Evolutionary conservation across 441 rosid species (phyloP).

Genomic region (Hura crepitans): DNA sequence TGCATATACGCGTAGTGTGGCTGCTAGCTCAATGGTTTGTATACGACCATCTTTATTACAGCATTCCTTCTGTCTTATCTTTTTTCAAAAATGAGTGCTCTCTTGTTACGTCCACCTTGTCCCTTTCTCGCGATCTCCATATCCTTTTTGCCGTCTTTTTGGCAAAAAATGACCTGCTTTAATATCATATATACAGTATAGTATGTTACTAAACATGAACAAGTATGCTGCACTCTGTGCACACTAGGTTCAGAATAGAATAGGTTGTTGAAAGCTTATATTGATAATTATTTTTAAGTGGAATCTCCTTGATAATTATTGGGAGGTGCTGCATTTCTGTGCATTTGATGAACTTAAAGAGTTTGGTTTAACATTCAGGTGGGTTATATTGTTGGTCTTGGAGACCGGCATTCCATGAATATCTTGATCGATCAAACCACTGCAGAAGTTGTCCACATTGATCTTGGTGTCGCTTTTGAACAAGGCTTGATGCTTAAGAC

Average conservation of each 20-base stretch:
- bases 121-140: background rate
- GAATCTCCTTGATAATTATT: background rate
- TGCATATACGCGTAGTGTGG: conserved; percentile 91
- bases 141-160: background rate
- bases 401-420: conserved; percentile 95
- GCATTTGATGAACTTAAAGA: conserved; percentile 3
- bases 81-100: background rate
- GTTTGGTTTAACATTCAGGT: conserved; percentile 50
- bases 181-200: background rate
- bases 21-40: conserved; percentile 91
- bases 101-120: too few species aligned
- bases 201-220: background rate
- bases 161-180: background rate
- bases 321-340: background rate
- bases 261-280: background rate
- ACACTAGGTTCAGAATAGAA: background rate
- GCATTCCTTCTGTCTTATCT: background rate
- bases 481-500: conserved; percentile 99
- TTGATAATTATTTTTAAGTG: background rate
- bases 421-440: conserved; percentile 90
- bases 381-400: conserved; percentile 97
- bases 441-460: conserved; percentile 98
- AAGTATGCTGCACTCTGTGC: too few species aligned
- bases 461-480: conserved; percentile 99
- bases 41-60: conserved; percentile 14